Evolutionary conservation across 2,329 filamentous ascomycete genomes (phyloP).

Genomic region (Penicillium digitatum): DNA sequence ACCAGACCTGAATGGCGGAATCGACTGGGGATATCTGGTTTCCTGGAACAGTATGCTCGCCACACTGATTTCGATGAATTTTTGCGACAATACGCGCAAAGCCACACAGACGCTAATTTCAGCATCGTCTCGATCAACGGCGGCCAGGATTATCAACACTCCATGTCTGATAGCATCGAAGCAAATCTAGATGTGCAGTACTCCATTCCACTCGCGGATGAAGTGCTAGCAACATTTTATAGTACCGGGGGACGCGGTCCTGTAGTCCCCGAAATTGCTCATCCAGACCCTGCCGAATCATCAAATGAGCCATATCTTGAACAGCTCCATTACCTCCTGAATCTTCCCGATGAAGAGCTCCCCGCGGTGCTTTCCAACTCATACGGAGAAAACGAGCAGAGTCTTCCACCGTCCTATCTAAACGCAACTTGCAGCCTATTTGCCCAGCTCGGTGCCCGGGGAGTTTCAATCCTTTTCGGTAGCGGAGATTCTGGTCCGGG

Average conservation of each 20-base stretch:
- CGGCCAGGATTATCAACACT: constrained; percentile 50
- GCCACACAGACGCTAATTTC: constrained; percentile 53
- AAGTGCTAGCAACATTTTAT: constrained; percentile 56
- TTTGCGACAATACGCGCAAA: constrained; percentile 52
- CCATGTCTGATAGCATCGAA: constrained; percentile 48
- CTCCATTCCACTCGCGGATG: constrained; percentile 53
- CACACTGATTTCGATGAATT: constrained; percentile 56
- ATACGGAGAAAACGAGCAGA: constrained; percentile 65
- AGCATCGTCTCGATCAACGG: constrained; percentile 55
- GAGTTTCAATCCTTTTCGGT: constrained; percentile 63
- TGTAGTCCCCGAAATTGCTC: constrained; percentile 48
- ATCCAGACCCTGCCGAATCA: constrained; percentile 42
- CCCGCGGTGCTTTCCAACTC: constrained; percentile 65
- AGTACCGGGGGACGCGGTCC: constrained; percentile 57
- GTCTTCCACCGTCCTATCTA: constrained; percentile 57
- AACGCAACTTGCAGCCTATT: constrained; percentile 60
- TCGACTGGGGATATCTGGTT: constrained; percentile 47
- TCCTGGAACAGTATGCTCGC: constrained; percentile 51
- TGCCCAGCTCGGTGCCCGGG: constrained; percentile 61
- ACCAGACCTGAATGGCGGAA: constrained; percentile 36
- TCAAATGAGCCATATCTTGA: constrained; percentile 65
- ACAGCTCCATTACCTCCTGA: constrained; percentile 58
- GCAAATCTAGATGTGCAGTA: constrained; percentile 64
- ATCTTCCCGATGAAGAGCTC: constrained; percentile 51
- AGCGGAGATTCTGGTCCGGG: constrained; percentile 63